Percentiles rank a stretch among this genome's conserved stretches.
phyloP scores from a whole-genome alignment of 2,329 filamentous ascomycete species.

The Ambrosiella beaveri region DNA sequence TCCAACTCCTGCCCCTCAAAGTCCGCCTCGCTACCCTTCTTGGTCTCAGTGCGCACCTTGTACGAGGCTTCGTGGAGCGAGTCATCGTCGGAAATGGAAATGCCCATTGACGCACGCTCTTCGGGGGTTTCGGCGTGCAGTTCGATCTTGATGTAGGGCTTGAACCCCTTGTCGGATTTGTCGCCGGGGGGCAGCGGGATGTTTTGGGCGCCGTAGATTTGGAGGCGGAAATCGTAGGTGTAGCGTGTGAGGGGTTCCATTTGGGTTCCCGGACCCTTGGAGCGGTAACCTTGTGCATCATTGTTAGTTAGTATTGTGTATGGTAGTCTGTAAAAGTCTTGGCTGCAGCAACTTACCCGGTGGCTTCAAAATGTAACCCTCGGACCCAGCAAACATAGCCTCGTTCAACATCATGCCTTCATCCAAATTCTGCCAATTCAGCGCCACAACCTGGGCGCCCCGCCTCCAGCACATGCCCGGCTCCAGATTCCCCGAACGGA shows the following conservation, averaged over 20 bases:
- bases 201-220: constrained; percentile 59
- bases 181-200: constrained; percentile 46
- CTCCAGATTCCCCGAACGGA: constrained; percentile 74
- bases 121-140: constrained; percentile 59
- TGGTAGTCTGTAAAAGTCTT: no score
- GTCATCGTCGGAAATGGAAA: constrained; percentile 22
- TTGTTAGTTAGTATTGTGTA: neutral
- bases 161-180: constrained; percentile 38
- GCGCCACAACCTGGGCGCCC: constrained; percentile 75
- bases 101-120: constrained; percentile 23
- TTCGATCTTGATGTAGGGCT: constrained; percentile 70
- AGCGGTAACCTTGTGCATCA: constrained; percentile 19
- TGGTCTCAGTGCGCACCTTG: constrained; percentile 41
- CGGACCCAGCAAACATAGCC: constrained; percentile 70
- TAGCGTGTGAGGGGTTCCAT: constrained; percentile 26
- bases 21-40: constrained; percentile 43
- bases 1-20: constrained; percentile 40
- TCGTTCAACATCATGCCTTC: constrained; percentile 93
- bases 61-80: constrained; percentile 27
- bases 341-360: constrained; percentile 27
- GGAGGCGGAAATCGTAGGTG: constrained; percentile 52
- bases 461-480: constrained; percentile 73
- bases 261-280: constrained; percentile 12
- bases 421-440: constrained; percentile 89
- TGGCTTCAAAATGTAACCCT: constrained; percentile 79